These are phyloP conservation scores for Casaregolazyma lundiana DNA, from an alignment of 1,139 yeast species.

Conservation along the genomic window DNA sequence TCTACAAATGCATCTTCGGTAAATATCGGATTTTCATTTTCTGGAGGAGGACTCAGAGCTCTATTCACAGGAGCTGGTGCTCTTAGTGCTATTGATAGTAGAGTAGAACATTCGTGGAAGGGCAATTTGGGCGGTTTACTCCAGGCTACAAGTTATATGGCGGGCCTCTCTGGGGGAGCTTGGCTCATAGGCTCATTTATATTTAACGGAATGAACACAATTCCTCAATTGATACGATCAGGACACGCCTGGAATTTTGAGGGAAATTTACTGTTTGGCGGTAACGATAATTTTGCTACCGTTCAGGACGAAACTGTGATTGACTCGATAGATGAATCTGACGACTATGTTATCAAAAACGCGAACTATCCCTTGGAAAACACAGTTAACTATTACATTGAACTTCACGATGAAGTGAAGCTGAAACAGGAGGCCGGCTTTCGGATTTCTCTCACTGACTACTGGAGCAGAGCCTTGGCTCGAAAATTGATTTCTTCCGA, in stretches of 20 bases:
- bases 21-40: constrained; percentile 50
- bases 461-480: constrained; percentile 83
- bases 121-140: constrained; percentile 71
- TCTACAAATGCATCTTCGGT: constrained; percentile 17
- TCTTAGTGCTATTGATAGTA: constrained; percentile 23
- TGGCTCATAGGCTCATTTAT: constrained; percentile 80
- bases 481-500: constrained; percentile 57
- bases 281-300: not conserved
- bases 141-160: constrained; percentile 64
- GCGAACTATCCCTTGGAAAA: constrained; percentile 3
- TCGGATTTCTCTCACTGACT: constrained; percentile 65
- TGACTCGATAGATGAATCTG: not conserved
- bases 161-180: constrained; percentile 77
- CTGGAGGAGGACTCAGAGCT: constrained; percentile 74
- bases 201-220: constrained; percentile 48
- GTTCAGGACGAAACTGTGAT: not conserved
- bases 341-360: not conserved
- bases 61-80: constrained; percentile 62
- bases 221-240: constrained; percentile 40
- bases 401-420: constrained; percentile 39
- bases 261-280: constrained; percentile 26
- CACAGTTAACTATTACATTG: constrained; percentile 36
- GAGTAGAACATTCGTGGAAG: constrained; percentile 12
- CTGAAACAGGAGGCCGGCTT: constrained; percentile 65
- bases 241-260: constrained; percentile 64